These are phyloP conservation scores for Juncus inflexus DNA, from an alignment of 176 grass and related monocot genomes.

Conservation along the genomic window DNA sequence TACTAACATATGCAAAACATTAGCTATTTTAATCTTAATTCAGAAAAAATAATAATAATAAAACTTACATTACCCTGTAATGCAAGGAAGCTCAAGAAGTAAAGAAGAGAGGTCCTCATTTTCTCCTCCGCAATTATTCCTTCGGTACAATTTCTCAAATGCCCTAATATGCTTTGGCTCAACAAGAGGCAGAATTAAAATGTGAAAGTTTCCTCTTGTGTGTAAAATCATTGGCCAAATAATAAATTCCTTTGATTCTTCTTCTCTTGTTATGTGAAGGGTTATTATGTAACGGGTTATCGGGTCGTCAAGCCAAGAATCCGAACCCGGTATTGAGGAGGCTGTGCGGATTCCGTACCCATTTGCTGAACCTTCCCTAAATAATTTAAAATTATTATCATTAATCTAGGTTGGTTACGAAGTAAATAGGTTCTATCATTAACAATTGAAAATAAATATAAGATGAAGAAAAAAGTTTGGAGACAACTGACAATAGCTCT, in stretches of 20 bases:
- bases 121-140: conserved; percentile 66
- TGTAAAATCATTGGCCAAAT: conserved; percentile 81
- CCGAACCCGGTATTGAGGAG: conserved; percentile 48
- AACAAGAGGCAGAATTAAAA: conserved; percentile 69
- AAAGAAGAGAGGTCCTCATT: conserved; percentile 64
- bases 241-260: conserved; percentile 41
- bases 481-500: background rate
- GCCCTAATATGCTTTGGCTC: conserved; percentile 56
- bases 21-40: background rate
- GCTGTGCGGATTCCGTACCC: conserved; percentile 65
- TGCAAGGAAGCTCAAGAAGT: conserved; percentile 87
- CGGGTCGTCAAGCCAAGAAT: conserved; percentile 93
- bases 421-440: no score
- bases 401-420: no score
- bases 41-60: background rate
- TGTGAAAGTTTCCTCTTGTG: conserved; percentile 60
- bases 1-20: no score
- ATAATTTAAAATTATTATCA: background rate
- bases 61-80: conserved; percentile 99
- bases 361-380: conserved; percentile 66
- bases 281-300: conserved; percentile 74
- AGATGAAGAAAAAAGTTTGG: background rate
- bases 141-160: conserved; percentile 55
- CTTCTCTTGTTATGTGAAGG: conserved; percentile 44
- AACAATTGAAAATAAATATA: no score